A percentile compares a stretch with the other conserved stretches of the same genome.
Conservation (phyloP, 768 basidiomycete genomes). For the Lactarius indigo region DNA sequence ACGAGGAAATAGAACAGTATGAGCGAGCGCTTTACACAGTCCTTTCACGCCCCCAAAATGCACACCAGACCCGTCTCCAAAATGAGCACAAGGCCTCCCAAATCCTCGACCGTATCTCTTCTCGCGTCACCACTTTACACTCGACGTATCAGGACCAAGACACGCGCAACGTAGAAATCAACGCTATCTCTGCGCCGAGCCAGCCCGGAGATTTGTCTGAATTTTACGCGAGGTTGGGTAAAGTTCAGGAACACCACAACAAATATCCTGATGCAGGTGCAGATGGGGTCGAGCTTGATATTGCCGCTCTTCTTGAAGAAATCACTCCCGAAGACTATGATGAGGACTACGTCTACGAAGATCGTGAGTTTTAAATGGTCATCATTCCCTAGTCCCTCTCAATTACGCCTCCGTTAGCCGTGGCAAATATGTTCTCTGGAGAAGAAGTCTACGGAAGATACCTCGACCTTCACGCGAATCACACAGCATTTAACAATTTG, state of each 20-base stretch:
- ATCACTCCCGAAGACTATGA: slow-evolving; percentile 64
- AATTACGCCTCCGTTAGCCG: slow-evolving; percentile 43
- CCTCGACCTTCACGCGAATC: slow-evolving; percentile 86
- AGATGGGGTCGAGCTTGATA: slow-evolving; percentile 79
- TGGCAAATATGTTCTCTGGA: slow-evolving; percentile 87
- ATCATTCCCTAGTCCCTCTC: background rate
- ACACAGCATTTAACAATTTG: slow-evolving; percentile 86
- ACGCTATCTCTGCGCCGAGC: slow-evolving; percentile 53
- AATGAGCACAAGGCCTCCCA: slow-evolving; percentile 89
- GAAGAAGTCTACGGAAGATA: slow-evolving; percentile 96
- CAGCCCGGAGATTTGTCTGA: slow-evolving; percentile 74
- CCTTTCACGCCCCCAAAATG: slow-evolving; percentile 60
- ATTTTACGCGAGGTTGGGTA: slow-evolving; percentile 94
- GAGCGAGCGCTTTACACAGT: slow-evolving; percentile 83
- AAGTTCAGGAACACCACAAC: slow-evolving; percentile 94
- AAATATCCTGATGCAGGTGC: slow-evolving; percentile 90
- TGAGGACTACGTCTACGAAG: slow-evolving; percentile 73
- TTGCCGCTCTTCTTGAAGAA: slow-evolving; percentile 78
- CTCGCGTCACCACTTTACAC: slow-evolving; percentile 61
- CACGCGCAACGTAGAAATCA: slow-evolving; percentile 62
- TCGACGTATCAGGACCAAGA: slow-evolving; percentile 77
- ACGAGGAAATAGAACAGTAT: slow-evolving; percentile 93
- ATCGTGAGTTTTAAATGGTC: slow-evolving; percentile 74
- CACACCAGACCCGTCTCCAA: slow-evolving; percentile 63
- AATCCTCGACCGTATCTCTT: slow-evolving; percentile 78